Evolutionary conservation across 2,329 filamentous ascomycete species (phyloP).

Genomic region (Anthostomella pinea): DNA sequence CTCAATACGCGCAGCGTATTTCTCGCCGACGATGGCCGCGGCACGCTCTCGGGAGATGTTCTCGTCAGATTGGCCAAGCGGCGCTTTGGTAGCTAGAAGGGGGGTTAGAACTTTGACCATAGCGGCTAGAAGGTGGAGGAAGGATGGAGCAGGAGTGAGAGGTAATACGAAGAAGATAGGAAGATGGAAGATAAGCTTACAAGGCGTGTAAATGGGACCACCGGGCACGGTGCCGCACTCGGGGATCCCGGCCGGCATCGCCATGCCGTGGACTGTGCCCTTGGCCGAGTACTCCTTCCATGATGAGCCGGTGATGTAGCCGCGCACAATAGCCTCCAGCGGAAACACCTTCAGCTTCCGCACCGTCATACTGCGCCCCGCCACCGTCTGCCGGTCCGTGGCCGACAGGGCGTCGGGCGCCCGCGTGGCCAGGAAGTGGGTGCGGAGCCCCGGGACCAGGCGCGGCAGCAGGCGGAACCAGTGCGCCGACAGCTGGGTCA

Average conservation of each 20-base stretch:
- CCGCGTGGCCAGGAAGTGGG: conserved; percentile 48
- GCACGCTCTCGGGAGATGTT: conserved; percentile 75
- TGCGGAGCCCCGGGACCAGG: conserved; percentile 45
- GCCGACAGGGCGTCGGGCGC: conserved; percentile 33
- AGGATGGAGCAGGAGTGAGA: conserved; percentile 1
- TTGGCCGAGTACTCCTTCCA: conserved; percentile 71
- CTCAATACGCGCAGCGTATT: conserved; percentile 64
- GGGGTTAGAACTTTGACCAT: background rate
- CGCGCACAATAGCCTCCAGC: conserved; percentile 78
- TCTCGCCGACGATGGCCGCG: conserved; percentile 60
- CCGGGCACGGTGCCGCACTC: conserved; percentile 73
- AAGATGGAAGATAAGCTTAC: conserved; percentile 8
- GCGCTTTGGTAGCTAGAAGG: conserved; percentile 76
- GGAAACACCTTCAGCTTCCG: conserved; percentile 71
- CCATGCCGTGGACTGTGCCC: conserved; percentile 79
- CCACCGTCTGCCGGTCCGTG: conserved; percentile 50
- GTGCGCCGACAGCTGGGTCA: conserved; percentile 45
- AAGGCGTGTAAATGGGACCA: conserved; percentile 69
- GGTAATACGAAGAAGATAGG: background rate
- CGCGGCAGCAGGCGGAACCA: conserved; percentile 51
- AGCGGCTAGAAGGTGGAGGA: background rate
- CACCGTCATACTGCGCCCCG: conserved; percentile 73
- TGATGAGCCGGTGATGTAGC: conserved; percentile 81
- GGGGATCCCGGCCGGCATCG: conserved; percentile 63
- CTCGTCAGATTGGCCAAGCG: conserved; percentile 73